Percentiles rank a stretch among this genome's conserved stretches.
Evolutionary conservation across 73 alveolate genomes (phyloP).

Genomic region (Tetrahymena borealis): DNA sequence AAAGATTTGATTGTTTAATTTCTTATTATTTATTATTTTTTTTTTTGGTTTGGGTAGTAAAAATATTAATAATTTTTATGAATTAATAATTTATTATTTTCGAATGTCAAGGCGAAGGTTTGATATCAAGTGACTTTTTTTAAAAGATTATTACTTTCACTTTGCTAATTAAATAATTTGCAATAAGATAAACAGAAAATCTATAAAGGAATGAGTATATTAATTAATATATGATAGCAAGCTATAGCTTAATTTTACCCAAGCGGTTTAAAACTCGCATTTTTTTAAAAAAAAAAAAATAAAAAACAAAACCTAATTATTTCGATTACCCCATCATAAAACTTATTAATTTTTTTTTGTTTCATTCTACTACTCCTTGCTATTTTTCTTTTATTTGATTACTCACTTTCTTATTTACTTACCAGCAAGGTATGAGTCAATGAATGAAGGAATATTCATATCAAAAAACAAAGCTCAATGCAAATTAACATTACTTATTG

Average conservation of each 20-base stretch:
- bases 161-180: neutral
- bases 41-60: neutral
- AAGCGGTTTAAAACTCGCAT: neutral
- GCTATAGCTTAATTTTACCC: neutral
- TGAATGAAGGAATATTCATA: too few relatives aligned
- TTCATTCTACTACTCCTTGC: conserved; percentile 1
- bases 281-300: too few relatives aligned
- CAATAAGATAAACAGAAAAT: neutral
- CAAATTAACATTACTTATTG: too few relatives aligned
- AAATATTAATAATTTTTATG: neutral
- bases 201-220: neutral
- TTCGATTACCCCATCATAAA: neutral
- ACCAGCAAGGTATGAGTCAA: neutral
- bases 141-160: neutral
- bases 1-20: neutral
- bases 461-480: too few relatives aligned
- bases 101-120: conserved; percentile 1
- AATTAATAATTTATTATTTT: neutral
- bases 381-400: neutral
- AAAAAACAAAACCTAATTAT: neutral
- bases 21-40: neutral
- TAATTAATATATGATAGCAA: neutral
- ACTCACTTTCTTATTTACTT: neutral
- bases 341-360: neutral
- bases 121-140: neutral